A percentile compares a stretch with the other conserved stretches of the same genome.
These are phyloP conservation scores for Adansonia gregorii DNA, from an alignment of 441 rosid species.

Conservation along the genomic window DNA sequence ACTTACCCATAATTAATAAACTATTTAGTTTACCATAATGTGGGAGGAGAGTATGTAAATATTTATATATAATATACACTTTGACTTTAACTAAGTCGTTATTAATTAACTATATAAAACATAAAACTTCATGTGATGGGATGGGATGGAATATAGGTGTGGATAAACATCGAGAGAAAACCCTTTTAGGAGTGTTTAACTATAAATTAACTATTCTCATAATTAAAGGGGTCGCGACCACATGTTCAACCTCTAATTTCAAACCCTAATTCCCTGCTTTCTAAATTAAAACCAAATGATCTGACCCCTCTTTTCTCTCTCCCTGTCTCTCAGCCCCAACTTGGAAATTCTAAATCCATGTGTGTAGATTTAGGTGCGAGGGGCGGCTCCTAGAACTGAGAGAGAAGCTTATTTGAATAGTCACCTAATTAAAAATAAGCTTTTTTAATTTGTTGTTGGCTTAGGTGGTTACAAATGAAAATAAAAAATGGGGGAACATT, in stretches of 20 bases:
- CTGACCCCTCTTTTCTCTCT: not conserved
- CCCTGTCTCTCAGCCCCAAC: not conserved
- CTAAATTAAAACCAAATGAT: slow-evolving; percentile 27
- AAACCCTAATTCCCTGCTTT: slow-evolving; percentile 6
- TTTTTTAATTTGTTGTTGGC: not conserved
- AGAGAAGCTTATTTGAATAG: slow-evolving; percentile 24
- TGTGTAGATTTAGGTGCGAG: slow-evolving; percentile 23
- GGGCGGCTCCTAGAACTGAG: slow-evolving; percentile 51
- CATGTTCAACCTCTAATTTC: slow-evolving; percentile 34
- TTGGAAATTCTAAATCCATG: slow-evolving; percentile 29
- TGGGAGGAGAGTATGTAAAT: slow-evolving; percentile 2
- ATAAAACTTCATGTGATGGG: slow-evolving; percentile 26
- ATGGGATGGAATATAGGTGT: not conserved
- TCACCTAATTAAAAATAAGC: not conserved
- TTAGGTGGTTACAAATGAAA: not conserved
- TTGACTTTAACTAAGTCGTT: slow-evolving; percentile 14
- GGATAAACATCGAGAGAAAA: slow-evolving; percentile 22
- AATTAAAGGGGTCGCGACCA: slow-evolving; percentile 31
- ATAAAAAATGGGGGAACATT: not conserved
- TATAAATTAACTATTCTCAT: slow-evolving; percentile 4
- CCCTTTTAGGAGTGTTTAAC: not conserved
- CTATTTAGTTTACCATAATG: slow-evolving; percentile 13
- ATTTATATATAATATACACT: not conserved
- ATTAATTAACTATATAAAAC: not conserved
- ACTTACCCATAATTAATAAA: slow-evolving; percentile 4